Evolutionary conservation across 2,329 filamentous ascomycete genomes (phyloP).

Genomic region (Emericellopsis cladophorae): DNA sequence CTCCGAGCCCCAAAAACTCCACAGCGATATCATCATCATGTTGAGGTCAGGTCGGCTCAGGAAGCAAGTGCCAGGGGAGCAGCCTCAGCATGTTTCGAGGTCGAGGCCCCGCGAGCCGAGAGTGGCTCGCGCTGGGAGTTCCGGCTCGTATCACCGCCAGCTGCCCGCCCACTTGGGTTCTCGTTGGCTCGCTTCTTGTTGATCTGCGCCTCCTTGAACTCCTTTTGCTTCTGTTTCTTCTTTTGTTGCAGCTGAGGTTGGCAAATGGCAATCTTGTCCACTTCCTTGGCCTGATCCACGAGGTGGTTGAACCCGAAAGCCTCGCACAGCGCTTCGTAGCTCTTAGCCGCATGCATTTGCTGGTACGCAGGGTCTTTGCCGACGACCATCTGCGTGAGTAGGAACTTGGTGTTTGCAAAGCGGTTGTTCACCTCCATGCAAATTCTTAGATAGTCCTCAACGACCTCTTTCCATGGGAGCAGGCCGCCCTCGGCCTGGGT

Average conservation of each 20-base stretch:
- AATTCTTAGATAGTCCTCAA: constrained; percentile 59
- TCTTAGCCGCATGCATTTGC: constrained; percentile 51
- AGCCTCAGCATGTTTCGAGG: constrained; percentile 10
- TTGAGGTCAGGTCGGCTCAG: not conserved
- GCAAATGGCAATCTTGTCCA: constrained; percentile 53
- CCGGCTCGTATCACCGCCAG: constrained; percentile 31
- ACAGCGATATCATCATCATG: not conserved
- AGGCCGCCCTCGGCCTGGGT: constrained; percentile 54
- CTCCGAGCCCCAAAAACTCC: not conserved
- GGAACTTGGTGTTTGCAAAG: constrained; percentile 86
- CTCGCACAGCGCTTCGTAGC: constrained; percentile 57
- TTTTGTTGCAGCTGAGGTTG: constrained; percentile 25
- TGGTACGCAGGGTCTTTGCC: constrained; percentile 58
- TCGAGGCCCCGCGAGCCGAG: constrained; percentile 18
- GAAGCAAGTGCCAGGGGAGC: constrained; percentile 9
- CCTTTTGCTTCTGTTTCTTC: constrained; percentile 10
- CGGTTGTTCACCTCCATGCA: constrained; percentile 72
- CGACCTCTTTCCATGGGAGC: constrained; percentile 64
- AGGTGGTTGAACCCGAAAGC: constrained; percentile 53
- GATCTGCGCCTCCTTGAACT: no score
- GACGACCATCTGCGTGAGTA: constrained; percentile 74
- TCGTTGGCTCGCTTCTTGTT: not conserved
- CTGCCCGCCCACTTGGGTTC: constrained; percentile 30
- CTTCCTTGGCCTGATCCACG: constrained; percentile 46
- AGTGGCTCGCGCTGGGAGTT: constrained; percentile 18